Conservation (phyloP, 2,329 filamentous ascomycete genomes). For the Claviceps sp. region DNA sequence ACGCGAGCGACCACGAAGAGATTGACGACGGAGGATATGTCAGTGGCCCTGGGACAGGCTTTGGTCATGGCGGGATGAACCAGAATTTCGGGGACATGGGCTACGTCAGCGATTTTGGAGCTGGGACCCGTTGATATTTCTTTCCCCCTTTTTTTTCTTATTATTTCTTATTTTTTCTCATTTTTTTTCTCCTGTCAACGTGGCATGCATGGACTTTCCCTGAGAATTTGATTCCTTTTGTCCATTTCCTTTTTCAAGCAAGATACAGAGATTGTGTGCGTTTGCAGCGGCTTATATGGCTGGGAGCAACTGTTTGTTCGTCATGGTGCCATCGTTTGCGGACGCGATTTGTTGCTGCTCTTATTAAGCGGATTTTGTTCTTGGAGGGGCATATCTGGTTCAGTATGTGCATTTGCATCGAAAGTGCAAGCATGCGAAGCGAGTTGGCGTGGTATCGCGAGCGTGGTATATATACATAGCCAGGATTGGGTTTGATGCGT, state of each 20-base stretch:
- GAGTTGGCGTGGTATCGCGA: too few species aligned
- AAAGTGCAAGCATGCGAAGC: too few species aligned
- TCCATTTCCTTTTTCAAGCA: not conserved
- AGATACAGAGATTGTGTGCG: not conserved
- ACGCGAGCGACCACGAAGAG: constrained; percentile 65
- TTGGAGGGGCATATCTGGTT: too few species aligned
- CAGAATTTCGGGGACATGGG: constrained; percentile 41
- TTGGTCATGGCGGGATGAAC: constrained; percentile 40
- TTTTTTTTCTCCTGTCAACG: not conserved
- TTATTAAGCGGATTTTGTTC: too few species aligned
- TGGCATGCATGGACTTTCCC: not conserved
- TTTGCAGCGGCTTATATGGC: not conserved
- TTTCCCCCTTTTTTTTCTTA: not conserved
- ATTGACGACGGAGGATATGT: constrained; percentile 58
- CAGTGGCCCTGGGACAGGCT: constrained; percentile 47
- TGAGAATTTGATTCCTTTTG: not conserved
- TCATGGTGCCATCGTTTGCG: not conserved
- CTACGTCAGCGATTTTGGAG: constrained; percentile 38
- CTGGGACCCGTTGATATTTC: constrained; percentile 25
- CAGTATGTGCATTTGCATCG: too few species aligned
- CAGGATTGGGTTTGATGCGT: too few species aligned
- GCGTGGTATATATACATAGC: too few species aligned
- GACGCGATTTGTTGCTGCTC: too few species aligned
- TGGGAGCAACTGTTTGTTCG: not conserved
- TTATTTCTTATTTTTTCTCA: not conserved